Conservation (phyloP, 371 early-diverging fungal species). For the Encephalitozoon intestinalis region DNA sequence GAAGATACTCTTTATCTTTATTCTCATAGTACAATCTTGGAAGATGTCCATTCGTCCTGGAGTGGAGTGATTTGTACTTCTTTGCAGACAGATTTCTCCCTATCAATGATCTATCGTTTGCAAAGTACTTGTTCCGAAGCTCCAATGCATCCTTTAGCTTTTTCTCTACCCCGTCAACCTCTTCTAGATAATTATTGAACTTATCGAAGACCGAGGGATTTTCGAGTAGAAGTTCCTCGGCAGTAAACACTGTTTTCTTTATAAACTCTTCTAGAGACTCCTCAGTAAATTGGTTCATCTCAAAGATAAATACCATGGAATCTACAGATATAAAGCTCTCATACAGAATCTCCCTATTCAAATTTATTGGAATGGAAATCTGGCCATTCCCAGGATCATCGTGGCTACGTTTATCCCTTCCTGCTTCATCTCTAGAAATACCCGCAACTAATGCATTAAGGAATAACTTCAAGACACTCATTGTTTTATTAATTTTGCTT, state of each 20-base stretch:
- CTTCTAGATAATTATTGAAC: slow-evolving; percentile 1
- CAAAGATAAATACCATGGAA: slow-evolving; percentile 2
- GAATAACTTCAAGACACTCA: neutral
- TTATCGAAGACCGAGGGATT: neutral
- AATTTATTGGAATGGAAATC: neutral
- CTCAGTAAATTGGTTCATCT: neutral
- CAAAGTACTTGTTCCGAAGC: slow-evolving; percentile 34
- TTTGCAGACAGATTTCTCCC: slow-evolving; percentile 10
- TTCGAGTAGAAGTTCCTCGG: slow-evolving; percentile 5
- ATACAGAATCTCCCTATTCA: slow-evolving; percentile 29
- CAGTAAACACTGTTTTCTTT: slow-evolving; percentile 1
- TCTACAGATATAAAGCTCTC: slow-evolving; percentile 32
- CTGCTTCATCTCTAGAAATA: neutral
- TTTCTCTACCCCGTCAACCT: neutral
- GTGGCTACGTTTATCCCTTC: neutral
- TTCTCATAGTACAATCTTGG: neutral
- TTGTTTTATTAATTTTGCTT: neutral
- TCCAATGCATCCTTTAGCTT: slow-evolving; percentile 1
- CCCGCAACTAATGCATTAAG: neutral
- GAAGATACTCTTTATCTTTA: slow-evolving; percentile 19
- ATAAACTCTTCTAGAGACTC: slow-evolving; percentile 3
- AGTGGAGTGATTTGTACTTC: slow-evolving; percentile 2
- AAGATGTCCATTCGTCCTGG: neutral
- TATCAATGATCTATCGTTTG: slow-evolving; percentile 35
- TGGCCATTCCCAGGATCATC: neutral